Evolutionary conservation across 1,139 yeast genomes (phyloP), one percentile per base, ranked within the genome.

Genomic region (Yamadazyma atmosphaerica): DNA sequence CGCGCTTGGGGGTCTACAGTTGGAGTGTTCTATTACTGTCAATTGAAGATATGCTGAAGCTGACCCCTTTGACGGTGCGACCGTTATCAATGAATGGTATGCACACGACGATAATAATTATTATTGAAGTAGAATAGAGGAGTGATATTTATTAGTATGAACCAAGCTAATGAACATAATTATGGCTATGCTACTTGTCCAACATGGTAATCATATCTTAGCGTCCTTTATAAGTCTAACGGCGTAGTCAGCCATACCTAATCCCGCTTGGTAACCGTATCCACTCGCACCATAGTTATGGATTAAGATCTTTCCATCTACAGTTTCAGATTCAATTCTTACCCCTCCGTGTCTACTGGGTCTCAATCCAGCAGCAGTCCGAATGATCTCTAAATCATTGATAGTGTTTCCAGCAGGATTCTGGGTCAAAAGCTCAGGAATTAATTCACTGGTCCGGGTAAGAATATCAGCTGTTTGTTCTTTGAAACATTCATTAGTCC

Each of bases 261-360:
- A 67, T 0, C 88, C 88, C 4, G 85, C 74, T 59, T 83, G 90
- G 60, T 78, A 84, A 2, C 94, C 94, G 40, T 83, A 78, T 0
- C 94, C 94, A 31, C 81, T 72, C 7, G 89, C 87, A 22, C 94
- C 94, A 52, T 83, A 83, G 56, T 83, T 81, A 53, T 83, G 89
- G 12, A 83, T 62, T 15, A 50, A 33, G 1, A 27, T 16, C 13
- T 37, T 39, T 1, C 51, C 49, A 10, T 45, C 44, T 6, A 42
- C 35, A 11, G 28, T 24, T 31, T 48, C 44, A 16, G 58, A 56
- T 51, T 80, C 87, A 27, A 83, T 72, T 40, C 87, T 66, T 1
- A 71, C 76, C 4, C 88, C 88, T 6, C 86, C 87, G 29, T 74
- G 65, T 53, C 88, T 72, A 29, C 79, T 67, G 3, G 89, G 89